Evolutionary conservation across 1,139 yeast genomes (phyloP), one percentile per base, ranked within the genome.

Genomic region (Saccharomyces hybrid): DNA sequence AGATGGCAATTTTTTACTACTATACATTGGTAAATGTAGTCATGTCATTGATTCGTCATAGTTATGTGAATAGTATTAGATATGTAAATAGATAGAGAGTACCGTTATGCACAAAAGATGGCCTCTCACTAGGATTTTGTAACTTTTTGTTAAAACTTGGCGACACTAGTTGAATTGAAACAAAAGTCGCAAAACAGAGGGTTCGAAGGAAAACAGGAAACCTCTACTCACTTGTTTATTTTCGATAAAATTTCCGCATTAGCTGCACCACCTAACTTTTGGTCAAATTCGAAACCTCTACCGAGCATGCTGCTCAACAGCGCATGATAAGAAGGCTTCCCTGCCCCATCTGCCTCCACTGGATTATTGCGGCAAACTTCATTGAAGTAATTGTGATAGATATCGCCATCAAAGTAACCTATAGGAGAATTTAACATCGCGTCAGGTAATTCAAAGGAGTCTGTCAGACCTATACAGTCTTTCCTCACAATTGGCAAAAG

Each of bases 361-460:
- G 71, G 68, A 56, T 83, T 80, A 68, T 82, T 82, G 51, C 73
- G 72, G 26, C 65, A 58, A 25, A 74, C 72, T 53, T 72, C 74
- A 63, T 80, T 80, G 57, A 82, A 82, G 71, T 90, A 90, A 72
- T 88, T 83, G 70, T 84, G 84, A 75, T 90, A 91, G 55, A 88
- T 84, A 70, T 90, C 86, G 61, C 98, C 98, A 66, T 88, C 84
- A 72, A 80, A 86, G 65, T 77, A 79, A 59, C 97, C 98, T 59
- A 91, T 79, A 34, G 96, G 85, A 1, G 97, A 82, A 73, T 90
- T 88, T 70, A 91, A 79, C 73, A 86, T 80, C 75, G 81, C 87
- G 73, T 91, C 97, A 42, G 91, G 82, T 67, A 86, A 79, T 74
- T 86, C 84, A 79, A 91, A 91, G 5, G 96, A 80, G 73, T 91